phyloP scores from a whole-genome alignment of 345 rosid species.

The Orychophragmus violaceus region DNA sequence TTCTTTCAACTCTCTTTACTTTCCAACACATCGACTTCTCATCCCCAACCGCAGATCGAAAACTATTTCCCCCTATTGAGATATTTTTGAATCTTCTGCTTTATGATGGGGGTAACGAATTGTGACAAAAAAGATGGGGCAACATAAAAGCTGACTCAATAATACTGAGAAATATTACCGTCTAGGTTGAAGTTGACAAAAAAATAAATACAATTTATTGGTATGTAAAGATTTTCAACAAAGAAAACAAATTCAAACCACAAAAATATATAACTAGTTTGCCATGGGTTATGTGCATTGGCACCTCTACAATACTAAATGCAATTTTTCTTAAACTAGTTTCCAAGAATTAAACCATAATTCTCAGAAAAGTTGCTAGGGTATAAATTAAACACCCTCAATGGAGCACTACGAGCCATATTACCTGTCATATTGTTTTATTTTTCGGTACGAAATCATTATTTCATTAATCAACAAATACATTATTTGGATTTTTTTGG shows the following conservation, averaged over 20 bases:
- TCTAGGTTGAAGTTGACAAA: neutral
- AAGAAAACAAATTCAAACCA: neutral
- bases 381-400: neutral
- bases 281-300: neutral
- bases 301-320: neutral
- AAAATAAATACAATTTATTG: neutral
- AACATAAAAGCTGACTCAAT: neutral
- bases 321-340: neutral
- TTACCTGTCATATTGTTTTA: neutral
- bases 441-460: no score
- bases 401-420: neutral
- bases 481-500: no score
- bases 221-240: neutral
- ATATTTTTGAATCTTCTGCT: neutral
- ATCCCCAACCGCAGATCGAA: conserved; percentile 2
- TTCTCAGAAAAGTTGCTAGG: neutral
- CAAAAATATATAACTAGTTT: neutral
- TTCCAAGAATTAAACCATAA: no score
- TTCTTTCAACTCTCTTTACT: neutral
- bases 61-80: neutral
- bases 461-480: no score
- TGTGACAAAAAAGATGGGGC: no score
- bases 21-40: neutral
- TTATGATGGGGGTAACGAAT: no score
- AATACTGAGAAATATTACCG: neutral